A percentile compares a stretch with the other conserved stretches of the same genome.
These are phyloP conservation scores for Epichloe coenophiala DNA, from an alignment of 2,329 filamentous ascomycete genomes.

Conservation along the genomic window DNA sequence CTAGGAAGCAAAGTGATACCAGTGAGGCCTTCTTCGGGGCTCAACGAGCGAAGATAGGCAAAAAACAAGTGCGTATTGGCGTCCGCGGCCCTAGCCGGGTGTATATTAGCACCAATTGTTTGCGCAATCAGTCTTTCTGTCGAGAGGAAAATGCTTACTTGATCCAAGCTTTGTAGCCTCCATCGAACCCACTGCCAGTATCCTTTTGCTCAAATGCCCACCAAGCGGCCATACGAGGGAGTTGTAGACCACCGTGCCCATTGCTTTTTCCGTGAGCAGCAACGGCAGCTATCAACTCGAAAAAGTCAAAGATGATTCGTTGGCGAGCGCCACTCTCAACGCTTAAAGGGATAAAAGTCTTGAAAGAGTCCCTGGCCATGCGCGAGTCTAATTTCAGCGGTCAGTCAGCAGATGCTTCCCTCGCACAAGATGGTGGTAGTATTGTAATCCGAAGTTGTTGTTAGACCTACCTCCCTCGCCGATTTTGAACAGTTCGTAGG, in stretches of 20 bases:
- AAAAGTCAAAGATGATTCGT: conserved; percentile 90
- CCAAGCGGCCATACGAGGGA: conserved; percentile 93
- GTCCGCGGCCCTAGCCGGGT: conserved; percentile 60
- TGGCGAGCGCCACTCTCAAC: conserved; percentile 76
- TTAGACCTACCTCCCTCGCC: conserved; percentile 67
- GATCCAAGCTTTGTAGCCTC: conserved; percentile 86
- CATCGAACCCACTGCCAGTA: conserved; percentile 81
- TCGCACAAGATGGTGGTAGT: not conserved
- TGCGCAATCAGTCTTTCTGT: not conserved
- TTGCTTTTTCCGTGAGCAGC: conserved; percentile 90
- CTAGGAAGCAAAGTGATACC: conserved; percentile 79
- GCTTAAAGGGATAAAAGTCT: conserved; percentile 89
- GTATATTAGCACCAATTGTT: conserved; percentile 1
- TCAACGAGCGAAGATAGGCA: conserved; percentile 80
- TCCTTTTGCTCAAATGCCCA: conserved; percentile 95
- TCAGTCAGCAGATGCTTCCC: conserved; percentile 1
- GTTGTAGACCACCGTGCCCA: conserved; percentile 81
- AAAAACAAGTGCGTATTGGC: conserved; percentile 97
- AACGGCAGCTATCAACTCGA: conserved; percentile 80
- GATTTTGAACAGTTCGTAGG: conserved; percentile 89
- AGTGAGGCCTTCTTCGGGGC: conserved; percentile 63
- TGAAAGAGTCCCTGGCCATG: conserved; percentile 84
- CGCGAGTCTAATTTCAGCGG: conserved; percentile 56
- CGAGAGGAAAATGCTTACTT: conserved; percentile 16
- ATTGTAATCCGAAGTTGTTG: not conserved